Conservation (phyloP, 192 early-diverging fungal genomes). For the Gryganskiella cystojenkinii region DNA sequence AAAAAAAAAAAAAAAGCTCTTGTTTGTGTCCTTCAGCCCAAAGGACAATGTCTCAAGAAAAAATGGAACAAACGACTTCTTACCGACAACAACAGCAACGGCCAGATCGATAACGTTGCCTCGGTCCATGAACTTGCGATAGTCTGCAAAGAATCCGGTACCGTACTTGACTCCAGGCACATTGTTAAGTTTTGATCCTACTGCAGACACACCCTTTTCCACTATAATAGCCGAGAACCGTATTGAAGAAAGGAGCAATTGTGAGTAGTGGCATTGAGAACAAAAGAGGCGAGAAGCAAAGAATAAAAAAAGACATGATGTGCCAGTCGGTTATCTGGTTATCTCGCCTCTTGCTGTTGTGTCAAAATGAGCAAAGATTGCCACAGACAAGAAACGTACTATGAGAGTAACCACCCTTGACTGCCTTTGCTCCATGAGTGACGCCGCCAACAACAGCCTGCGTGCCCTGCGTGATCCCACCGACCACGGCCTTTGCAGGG, state of each 20-base stretch:
- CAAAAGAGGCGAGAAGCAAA: no score
- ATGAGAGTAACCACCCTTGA: constrained; percentile 13
- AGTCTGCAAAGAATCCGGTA: constrained; percentile 59
- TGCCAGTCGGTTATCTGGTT: no score
- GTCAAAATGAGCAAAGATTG: background rate
- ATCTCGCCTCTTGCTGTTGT: no score
- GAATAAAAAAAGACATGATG: no score
- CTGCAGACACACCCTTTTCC: constrained; percentile 28
- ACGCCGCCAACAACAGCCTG: constrained; percentile 12
- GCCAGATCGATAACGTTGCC: constrained; percentile 75
- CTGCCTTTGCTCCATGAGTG: constrained; percentile 16
- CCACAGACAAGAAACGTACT: background rate
- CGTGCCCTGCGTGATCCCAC: constrained; percentile 10
- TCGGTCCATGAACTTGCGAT: constrained; percentile 60
- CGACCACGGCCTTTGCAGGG: constrained; percentile 13
- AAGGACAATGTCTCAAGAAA: background rate
- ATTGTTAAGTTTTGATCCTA: constrained; percentile 11
- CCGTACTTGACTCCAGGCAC: constrained; percentile 46
- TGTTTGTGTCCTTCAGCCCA: no score
- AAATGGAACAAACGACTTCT: background rate
- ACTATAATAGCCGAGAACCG: constrained; percentile 1
- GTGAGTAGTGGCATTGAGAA: no score
- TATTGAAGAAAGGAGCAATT: background rate
- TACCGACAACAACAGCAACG: constrained; percentile 72
- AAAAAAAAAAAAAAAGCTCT: no score